These are phyloP conservation scores for Suillus bovinus DNA, from an alignment of 768 basidiomycete genomes.

Conservation along the genomic window DNA sequence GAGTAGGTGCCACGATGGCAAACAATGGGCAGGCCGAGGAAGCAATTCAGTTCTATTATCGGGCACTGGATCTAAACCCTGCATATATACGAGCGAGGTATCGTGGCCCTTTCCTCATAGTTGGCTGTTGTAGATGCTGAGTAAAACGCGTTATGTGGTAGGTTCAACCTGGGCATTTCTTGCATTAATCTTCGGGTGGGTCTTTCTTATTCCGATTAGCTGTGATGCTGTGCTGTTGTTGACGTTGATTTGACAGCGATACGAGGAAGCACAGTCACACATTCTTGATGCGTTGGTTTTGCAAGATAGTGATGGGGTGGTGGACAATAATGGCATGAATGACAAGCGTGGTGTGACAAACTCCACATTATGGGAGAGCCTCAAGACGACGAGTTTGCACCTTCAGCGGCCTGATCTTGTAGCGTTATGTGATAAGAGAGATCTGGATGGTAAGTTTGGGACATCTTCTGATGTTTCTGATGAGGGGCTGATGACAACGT, in stretches of 20 bases:
- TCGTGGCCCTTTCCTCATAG: slow-evolving; percentile 15
- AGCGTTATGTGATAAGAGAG: slow-evolving; percentile 64
- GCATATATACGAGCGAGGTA: slow-evolving; percentile 88
- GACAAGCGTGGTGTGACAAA: slow-evolving; percentile 73
- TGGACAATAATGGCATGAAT: slow-evolving; percentile 43
- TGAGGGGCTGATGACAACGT: not conserved
- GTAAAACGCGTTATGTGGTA: slow-evolving; percentile 28
- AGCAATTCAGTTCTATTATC: slow-evolving; percentile 86
- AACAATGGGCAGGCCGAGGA: slow-evolving; percentile 80
- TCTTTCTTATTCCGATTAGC: slow-evolving; percentile 20
- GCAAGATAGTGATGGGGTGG: slow-evolving; percentile 83
- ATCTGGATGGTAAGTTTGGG: slow-evolving; percentile 58
- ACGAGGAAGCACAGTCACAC: slow-evolving; percentile 83
- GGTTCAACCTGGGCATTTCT: slow-evolving; percentile 93
- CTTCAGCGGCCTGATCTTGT: slow-evolving; percentile 80
- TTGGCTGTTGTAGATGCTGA: not conserved
- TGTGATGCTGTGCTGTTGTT: not conserved
- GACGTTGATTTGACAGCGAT: slow-evolving; percentile 50
- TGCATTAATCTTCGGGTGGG: slow-evolving; percentile 82
- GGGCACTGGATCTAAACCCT: slow-evolving; percentile 85
- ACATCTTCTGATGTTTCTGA: not conserved
- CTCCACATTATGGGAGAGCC: slow-evolving; percentile 81
- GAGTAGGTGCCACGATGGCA: slow-evolving; percentile 92
- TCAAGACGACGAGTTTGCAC: slow-evolving; percentile 81
- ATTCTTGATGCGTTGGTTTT: slow-evolving; percentile 87